phyloP scores from a whole-genome alignment of 768 basidiomycete species.

The Harrya chromipes region DNA sequence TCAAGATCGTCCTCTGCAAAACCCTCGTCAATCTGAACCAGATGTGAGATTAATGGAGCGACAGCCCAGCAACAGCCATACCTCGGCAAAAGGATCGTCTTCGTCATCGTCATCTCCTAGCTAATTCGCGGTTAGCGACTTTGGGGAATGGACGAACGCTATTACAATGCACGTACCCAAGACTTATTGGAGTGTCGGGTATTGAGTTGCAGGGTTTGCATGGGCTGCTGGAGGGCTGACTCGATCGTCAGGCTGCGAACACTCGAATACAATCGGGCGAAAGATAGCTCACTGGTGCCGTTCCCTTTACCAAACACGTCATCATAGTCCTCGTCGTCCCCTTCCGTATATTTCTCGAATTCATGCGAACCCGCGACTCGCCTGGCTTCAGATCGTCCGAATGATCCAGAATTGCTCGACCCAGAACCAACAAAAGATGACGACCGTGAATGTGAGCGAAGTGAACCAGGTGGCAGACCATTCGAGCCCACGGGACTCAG shows the following conservation, averaged over 20 bases:
- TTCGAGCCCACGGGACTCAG: slow-evolving; percentile 42
- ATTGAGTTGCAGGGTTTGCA: slow-evolving; percentile 79
- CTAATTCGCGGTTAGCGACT: slow-evolving; percentile 32
- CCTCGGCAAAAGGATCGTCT: slow-evolving; percentile 96
- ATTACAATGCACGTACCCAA: slow-evolving; percentile 54
- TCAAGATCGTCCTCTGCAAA: slow-evolving; percentile 91
- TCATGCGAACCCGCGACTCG: slow-evolving; percentile 54
- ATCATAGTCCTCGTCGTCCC: slow-evolving; percentile 90
- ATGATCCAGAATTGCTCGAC: slow-evolving; percentile 45
- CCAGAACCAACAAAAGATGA: slow-evolving; percentile 50
- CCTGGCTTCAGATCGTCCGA: slow-evolving; percentile 64
- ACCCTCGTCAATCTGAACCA: slow-evolving; percentile 79
- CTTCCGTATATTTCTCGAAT: slow-evolving; percentile 84
- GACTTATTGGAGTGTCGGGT: slow-evolving; percentile 87
- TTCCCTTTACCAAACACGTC: slow-evolving; percentile 87
- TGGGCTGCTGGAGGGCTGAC: slow-evolving; percentile 54
- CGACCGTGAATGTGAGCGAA: slow-evolving; percentile 53
- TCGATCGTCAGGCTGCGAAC: slow-evolving; percentile 2
- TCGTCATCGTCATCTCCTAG: slow-evolving; percentile 84
- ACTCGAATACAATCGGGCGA: not conserved
- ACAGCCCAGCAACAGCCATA: slow-evolving; percentile 25
- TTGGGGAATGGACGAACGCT: not conserved
- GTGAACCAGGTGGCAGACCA: slow-evolving; percentile 26
- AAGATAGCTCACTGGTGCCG: slow-evolving; percentile 52
- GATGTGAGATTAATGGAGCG: slow-evolving; percentile 4